A percentile compares a stretch with the other conserved stretches of the same genome.
phyloP scores from a whole-genome alignment of 306 rosid species.

The Quillaja saponaria region DNA sequence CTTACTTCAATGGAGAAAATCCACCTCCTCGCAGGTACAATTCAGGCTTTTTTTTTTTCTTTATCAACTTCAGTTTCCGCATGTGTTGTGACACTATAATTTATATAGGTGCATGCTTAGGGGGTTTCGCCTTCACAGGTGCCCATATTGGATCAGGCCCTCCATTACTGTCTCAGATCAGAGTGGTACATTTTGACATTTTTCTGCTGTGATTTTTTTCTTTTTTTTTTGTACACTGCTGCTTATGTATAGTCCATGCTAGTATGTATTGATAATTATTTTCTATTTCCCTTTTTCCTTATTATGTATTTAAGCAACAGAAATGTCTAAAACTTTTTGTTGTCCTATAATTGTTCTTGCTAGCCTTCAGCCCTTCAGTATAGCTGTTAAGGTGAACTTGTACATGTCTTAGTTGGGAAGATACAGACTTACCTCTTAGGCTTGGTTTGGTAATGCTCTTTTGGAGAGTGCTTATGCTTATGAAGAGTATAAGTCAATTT shows the following conservation, averaged over 20 bases:
- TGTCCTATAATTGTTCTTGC: neutral
- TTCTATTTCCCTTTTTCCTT: neutral
- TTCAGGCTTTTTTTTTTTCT: constrained; percentile 15
- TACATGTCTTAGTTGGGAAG: constrained; percentile 6
- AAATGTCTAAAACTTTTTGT: neutral
- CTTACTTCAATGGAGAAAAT: constrained; percentile 85
- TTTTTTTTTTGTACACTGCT: constrained; percentile 18
- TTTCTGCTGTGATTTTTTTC: neutral
- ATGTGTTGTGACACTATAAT: constrained; percentile 19
- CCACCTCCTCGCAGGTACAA: constrained; percentile 90
- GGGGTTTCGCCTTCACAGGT: constrained; percentile 95
- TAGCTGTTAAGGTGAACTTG: constrained; percentile 7
- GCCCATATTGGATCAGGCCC: constrained; percentile 99
- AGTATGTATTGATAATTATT: constrained; percentile 1
- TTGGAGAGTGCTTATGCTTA: no score
- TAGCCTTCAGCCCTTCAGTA: no score
- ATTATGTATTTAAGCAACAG: neutral
- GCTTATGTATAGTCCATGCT: constrained; percentile 11
- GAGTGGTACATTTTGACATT: constrained; percentile 61
- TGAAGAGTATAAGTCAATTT: no score
- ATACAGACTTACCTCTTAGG: constrained; percentile 17
- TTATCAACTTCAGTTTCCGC: constrained; percentile 1
- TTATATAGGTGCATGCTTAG: constrained; percentile 90
- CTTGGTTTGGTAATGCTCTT: no score
- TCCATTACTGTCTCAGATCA: constrained; percentile 88